Conservation (phyloP, 805 yeast genomes). For the Cyberlindnera mrakii region DNA sequence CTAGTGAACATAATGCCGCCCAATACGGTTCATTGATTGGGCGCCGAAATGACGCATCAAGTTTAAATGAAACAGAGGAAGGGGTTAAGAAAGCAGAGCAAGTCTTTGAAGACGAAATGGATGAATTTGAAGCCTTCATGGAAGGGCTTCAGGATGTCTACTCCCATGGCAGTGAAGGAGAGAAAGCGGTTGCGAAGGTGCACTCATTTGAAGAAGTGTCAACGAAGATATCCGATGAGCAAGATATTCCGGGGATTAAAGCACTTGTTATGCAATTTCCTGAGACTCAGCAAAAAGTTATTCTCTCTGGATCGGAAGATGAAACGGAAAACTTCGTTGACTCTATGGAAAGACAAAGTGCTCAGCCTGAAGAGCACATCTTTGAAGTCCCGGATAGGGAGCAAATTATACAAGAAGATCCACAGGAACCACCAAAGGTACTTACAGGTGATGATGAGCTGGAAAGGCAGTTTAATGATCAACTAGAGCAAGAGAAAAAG, state of each 20-base stretch:
- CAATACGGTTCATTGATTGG: not conserved
- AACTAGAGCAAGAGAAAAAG: conserved; percentile 7
- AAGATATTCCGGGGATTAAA: too few species aligned
- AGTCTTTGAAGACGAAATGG: conserved; percentile 6
- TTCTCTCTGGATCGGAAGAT: conserved; percentile 1
- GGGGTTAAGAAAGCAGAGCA: conserved; percentile 1
- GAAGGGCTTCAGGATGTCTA: conserved; percentile 9
- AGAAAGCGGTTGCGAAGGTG: conserved; percentile 1
- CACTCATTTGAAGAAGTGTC: not conserved
- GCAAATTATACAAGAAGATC: too few species aligned
- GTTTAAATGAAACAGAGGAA: not conserved
- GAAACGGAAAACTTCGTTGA: not conserved
- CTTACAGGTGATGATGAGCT: conserved; percentile 13
- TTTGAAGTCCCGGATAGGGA: too few species aligned
- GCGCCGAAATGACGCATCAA: not conserved
- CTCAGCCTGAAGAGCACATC: too few species aligned
- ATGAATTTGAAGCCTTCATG: conserved; percentile 22
- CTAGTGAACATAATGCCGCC: not conserved
- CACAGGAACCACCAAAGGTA: conserved; percentile 1
- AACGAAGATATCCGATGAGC: not conserved
- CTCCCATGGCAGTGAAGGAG: conserved; percentile 3
- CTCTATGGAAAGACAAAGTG: not conserved
- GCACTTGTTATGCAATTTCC: too few species aligned
- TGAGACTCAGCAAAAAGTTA: too few species aligned
- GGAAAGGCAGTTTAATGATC: conserved; percentile 11